Base-by-base conservation (phyloP, 495 filamentous ascomycete genomes). In the Neurospora sp. region DNA sequence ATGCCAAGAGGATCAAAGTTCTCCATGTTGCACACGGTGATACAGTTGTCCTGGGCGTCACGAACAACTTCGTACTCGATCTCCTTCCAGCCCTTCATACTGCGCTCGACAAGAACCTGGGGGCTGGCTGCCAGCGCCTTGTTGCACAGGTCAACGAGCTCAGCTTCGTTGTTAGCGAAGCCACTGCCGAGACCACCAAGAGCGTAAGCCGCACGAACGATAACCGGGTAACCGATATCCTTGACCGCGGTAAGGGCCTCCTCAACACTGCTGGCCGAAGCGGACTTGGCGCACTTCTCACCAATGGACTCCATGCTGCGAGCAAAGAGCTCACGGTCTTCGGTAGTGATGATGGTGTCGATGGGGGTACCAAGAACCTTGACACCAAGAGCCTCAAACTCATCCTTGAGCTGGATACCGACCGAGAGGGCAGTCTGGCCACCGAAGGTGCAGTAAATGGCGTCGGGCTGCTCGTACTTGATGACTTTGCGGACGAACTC, bases 41-140 rank as follows among this genome's bases (percentile, higher is more conserved):
- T 98, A 83, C 96, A 99, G 87, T 99, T 99, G 83, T 99, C 94
- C 72, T 92, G 89, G 53, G 90, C 92, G 87, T 99, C 96, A 74
- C 96, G 92, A 42, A 99, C 96, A 69, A 99, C 96, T 75, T 99
- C 96, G 81, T 99, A 99, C 79, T 99, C 96, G 71, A 98, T 94
- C 81, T 99, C 96, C 82, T 99, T 99, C 96, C 96, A 99, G 68
- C 96, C 96, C 82, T 99, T 99, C 96, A 99, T 99, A 83, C 93
- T 97, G 80, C 92, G 89, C 84, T 99, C 96, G 74, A 99, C 94
- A 40, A 99, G 85, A 6, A 99, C 93, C 83, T 99, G 96, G 3
- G 96, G 96, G 77, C 94, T 97, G 71, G 92, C 96, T 14, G 96
- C 94, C 76, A 99, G 91, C 27, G 96, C 95, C 80, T 95, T 96